Evolutionary conservation across 257 asterid genomes (phyloP).

Genomic region (Solanum etuberosum): DNA sequence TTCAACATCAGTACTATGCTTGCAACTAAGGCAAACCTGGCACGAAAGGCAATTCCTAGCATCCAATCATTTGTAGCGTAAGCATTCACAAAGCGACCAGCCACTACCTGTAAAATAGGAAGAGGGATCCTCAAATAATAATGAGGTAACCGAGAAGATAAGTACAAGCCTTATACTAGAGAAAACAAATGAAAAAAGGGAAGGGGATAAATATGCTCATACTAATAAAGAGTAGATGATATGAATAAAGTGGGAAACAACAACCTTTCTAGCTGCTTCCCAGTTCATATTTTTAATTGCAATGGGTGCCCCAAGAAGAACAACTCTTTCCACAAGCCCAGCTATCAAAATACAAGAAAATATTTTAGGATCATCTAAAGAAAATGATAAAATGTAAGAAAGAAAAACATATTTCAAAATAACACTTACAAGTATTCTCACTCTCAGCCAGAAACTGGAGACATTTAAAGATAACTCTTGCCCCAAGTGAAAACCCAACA

Average conservation of each 20-base stretch:
- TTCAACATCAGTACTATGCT: neutral
- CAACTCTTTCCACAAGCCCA: constrained; percentile 84
- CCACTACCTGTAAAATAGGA: constrained; percentile 53
- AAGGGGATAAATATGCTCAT: neutral
- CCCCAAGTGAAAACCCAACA: constrained; percentile 94
- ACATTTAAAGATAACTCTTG: constrained; percentile 85
- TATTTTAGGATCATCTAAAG: constrained; percentile 1
- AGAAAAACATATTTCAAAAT: neutral
- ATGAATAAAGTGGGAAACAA: neutral
- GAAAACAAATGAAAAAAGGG: neutral
- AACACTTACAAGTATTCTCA: constrained; percentile 39
- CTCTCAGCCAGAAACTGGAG: constrained; percentile 70
- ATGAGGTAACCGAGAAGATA: constrained; percentile 1
- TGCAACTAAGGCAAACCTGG: constrained; percentile 35
- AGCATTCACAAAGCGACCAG: constrained; percentile 84
- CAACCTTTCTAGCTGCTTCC: constrained; percentile 88
- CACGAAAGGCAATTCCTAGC: constrained; percentile 95
- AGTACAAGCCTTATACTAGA: neutral
- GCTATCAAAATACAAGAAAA: constrained; percentile 24
- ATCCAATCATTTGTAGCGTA: constrained; percentile 91
- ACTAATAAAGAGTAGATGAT: neutral
- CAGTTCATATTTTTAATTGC: constrained; percentile 75
- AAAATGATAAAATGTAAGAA: neutral
- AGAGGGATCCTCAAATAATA: constrained; percentile 2
- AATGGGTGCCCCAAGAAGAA: constrained; percentile 96